Conservation (phyloP, 257 asterid species). For the Craterostigma plantagineum region DNA sequence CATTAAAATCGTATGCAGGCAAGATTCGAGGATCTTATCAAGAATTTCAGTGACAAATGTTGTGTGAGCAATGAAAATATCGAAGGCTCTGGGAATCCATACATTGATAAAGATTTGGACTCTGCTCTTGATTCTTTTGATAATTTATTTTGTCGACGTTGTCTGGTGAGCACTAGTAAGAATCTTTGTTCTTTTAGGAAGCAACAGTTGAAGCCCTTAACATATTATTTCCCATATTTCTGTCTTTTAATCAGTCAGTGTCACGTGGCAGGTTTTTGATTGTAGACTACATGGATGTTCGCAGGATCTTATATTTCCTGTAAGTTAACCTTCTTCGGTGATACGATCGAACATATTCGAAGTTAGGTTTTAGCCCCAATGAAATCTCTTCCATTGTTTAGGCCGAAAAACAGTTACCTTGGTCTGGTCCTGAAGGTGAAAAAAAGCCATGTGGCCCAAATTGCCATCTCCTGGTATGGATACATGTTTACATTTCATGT, state of each 20-base stretch:
- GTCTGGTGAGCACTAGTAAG: slow-evolving; percentile 43
- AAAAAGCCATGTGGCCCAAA: slow-evolving; percentile 61
- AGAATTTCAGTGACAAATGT: slow-evolving; percentile 20
- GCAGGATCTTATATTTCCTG: slow-evolving; percentile 71
- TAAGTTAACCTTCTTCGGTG: slow-evolving; percentile 23
- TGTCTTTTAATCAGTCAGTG: background rate
- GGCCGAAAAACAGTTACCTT: slow-evolving; percentile 35
- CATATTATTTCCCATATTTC: slow-evolving; percentile 3
- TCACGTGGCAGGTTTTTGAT: slow-evolving; percentile 61
- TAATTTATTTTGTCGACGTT: slow-evolving; percentile 86
- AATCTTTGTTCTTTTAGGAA: slow-evolving; percentile 1
- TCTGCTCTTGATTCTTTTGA: slow-evolving; percentile 90
- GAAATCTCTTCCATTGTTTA: slow-evolving; percentile 9
- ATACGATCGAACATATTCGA: too few relatives aligned
- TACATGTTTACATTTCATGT: too few relatives aligned
- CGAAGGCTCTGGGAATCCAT: slow-evolving; percentile 42
- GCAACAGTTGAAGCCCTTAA: too few relatives aligned
- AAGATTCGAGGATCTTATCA: slow-evolving; percentile 58
- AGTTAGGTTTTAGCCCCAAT: slow-evolving; percentile 1
- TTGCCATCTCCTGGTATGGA: slow-evolving; percentile 53
- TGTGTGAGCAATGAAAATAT: slow-evolving; percentile 20
- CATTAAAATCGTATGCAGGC: slow-evolving; percentile 84
- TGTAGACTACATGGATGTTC: slow-evolving; percentile 95
- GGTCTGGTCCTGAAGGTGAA: slow-evolving; percentile 38
- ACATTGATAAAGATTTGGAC: slow-evolving; percentile 73